Evolutionary conservation across 2,329 filamentous ascomycete genomes (phyloP), one percentile per base, ranked within the genome.

Genomic region (Huntiella bhutanensis): DNA sequence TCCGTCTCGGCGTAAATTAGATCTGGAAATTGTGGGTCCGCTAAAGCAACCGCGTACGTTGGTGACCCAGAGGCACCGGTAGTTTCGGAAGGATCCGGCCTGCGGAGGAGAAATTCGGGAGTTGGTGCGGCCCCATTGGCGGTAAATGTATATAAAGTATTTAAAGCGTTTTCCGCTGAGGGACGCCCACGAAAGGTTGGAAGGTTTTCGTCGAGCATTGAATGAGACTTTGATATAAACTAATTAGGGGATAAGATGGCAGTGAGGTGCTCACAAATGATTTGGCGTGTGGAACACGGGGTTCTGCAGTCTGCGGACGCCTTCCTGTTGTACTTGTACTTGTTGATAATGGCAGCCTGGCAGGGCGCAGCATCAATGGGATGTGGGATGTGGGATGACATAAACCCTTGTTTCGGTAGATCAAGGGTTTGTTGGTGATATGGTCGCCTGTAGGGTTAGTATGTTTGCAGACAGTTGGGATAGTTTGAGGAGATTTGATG

Each of bases 181-280:
- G 64, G 62, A 52, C 65, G 68, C 58, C 71, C 70, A 54, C 64
- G 69, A 57, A 75, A 78, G 39, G 71, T 85, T 47, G 87, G 87
- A n/a, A 95, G 75, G 61, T 87, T 93, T 60, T 92, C 84, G 76
- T 94, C 86, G 56, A 93, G 73, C 86, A 94, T 94, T 7, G 10
- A 46, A 11, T 33, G 33, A 28, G 33, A 8, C 6, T 28, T 28
- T 28, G 22, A 28, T 28, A 28, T 10, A 28, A 10, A 28, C 22
- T 28, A 10, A 28, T 28, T 28, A 28, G 3, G 22, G 22, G 8
- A 28, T 28, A 2, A 28, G 22, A 10, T 28, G 22, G 22, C 5
- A 6, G 22, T 28, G 22, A 28, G 8, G 22, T 28, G 22, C 22
- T 28, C 22, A 28, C 22, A 10, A 10, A 28, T 28, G 8, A 10